Evolutionary conservation across 345 rosid species (phyloP), one percentile per base, ranked within the genome.

Genomic region (Capsella bursapastoris): DNA sequence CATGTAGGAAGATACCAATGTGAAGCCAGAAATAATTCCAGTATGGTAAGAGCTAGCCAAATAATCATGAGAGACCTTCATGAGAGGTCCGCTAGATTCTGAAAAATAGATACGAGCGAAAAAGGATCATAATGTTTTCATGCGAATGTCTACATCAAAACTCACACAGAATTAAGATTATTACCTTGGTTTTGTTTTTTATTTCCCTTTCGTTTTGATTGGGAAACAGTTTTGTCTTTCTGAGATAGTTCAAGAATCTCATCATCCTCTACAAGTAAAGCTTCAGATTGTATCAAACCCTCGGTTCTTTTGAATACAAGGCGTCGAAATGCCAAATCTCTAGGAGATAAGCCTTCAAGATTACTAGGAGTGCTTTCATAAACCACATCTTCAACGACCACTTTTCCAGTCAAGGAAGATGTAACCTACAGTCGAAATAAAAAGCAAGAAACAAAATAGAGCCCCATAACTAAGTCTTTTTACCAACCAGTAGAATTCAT

Each of bases 251-350:
- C 77, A 44, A 75, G 58, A 67, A 14, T 64, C 62, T 76, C 75
- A 40, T 44, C 85, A 69, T 82, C 87, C 66, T 63, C 75, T n/a
- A 70, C 68, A 58, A 94, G 83, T 78, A 94, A 83, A 82, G 95
- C 97, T 86, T 94, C 98, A 64, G 98, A 94, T 79, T 94, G 98
- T 68, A 94, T 89, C 81, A 94, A 73, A 55, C 83, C 77, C 81
- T 88, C 92, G 38, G 86, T 79, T 81, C 98, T 85, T 83, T 82
- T 85, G 59, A 94, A 94, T 48, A 94, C 82, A 83, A 94, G 97
- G 64, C 97, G 97, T 4, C 98, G 90, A 72, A 88, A 90, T 66
- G 80, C 68, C 80, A 85, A 76, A 70, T 87, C 87, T 9, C 34
- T 43, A 58, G 87, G 78, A 80, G 83, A 68, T 74, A 84, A 63